phyloP scores from a whole-genome alignment of 306 rosid genomes.

The Cercis canadensis region DNA sequence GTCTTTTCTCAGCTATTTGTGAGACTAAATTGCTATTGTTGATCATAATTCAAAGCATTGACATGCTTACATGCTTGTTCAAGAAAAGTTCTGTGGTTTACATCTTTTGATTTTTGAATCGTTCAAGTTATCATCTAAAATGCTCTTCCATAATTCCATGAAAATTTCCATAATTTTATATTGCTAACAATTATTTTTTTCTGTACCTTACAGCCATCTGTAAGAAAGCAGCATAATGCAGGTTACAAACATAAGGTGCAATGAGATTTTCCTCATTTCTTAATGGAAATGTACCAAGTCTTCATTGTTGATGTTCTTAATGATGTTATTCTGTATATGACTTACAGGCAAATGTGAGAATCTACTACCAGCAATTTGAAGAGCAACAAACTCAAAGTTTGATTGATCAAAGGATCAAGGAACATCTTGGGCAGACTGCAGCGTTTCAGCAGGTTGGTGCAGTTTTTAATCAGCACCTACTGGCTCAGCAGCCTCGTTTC shows the following conservation, averaged over 20 bases:
- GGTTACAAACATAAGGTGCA: neutral
- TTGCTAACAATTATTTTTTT: neutral
- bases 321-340: slow-evolving; percentile 7
- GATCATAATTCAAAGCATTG: neutral
- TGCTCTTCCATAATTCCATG: too few species aligned
- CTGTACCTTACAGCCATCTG: neutral
- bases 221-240: neutral
- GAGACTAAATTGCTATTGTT: too few species aligned
- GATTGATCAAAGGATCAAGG: slow-evolving; percentile 95
- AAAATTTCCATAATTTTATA: too few species aligned
- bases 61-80: neutral
- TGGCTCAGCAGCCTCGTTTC: slow-evolving; percentile 75
- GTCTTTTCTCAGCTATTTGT: too few species aligned
- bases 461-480: slow-evolving; percentile 75
- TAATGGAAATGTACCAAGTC: too few species aligned
- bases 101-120: neutral
- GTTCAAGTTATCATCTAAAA: neutral
- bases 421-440: slow-evolving; percentile 93
- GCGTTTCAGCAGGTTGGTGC: slow-evolving; percentile 92
- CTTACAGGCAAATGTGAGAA: slow-evolving; percentile 81
- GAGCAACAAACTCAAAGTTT: slow-evolving; percentile 95
- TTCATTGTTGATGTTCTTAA: neutral
- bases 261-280: too few species aligned
- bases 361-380: slow-evolving; percentile 92
- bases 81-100: neutral